phyloP scores from a whole-genome alignment of 805 yeast genomes.

The Starmerella bacillaris region DNA sequence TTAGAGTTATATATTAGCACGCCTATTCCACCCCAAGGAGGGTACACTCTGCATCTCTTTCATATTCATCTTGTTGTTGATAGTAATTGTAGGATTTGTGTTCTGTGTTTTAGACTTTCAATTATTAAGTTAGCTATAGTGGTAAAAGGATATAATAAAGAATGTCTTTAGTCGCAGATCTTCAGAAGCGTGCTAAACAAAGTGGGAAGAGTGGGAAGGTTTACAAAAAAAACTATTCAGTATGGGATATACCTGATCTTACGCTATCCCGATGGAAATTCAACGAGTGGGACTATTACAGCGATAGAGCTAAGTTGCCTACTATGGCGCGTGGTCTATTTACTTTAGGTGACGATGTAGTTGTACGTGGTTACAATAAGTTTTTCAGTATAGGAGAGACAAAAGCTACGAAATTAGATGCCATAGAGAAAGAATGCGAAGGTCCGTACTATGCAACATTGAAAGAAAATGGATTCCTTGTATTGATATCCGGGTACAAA shows the following conservation, averaged over 20 bases:
- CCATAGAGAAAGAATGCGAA: conserved; percentile 29
- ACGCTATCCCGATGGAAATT: conserved; percentile 48
- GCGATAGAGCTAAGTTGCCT: conserved; percentile 38
- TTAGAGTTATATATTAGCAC: too few relatives aligned
- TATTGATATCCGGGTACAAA: conserved; percentile 58
- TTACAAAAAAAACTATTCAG: conserved; percentile 7
- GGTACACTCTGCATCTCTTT: too few relatives aligned
- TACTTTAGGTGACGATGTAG: conserved; percentile 32
- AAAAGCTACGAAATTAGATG: conserved; percentile 31
- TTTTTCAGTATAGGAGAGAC: conserved; percentile 72
- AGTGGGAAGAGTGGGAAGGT: conserved; percentile 12
- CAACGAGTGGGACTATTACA: conserved; percentile 74
- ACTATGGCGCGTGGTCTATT: conserved; percentile 72
- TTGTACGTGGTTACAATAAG: conserved; percentile 81
- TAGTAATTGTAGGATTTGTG: too few relatives aligned
- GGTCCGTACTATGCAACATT: conserved; percentile 73
- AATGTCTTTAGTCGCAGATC: background rate
- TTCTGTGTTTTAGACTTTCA: too few relatives aligned
- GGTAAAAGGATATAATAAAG: too few relatives aligned
- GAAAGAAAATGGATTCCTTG: conserved; percentile 89
- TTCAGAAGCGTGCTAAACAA: background rate
- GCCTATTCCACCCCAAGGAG: too few relatives aligned
- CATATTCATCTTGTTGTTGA: too few relatives aligned
- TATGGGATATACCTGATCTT: conserved; percentile 19
- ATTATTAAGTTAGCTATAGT: too few relatives aligned